Percentiles rank a stretch among this genome's conserved stretches.
phyloP scores from a whole-genome alignment of 768 basidiomycete genomes.

The Tricholoma terreum region DNA sequence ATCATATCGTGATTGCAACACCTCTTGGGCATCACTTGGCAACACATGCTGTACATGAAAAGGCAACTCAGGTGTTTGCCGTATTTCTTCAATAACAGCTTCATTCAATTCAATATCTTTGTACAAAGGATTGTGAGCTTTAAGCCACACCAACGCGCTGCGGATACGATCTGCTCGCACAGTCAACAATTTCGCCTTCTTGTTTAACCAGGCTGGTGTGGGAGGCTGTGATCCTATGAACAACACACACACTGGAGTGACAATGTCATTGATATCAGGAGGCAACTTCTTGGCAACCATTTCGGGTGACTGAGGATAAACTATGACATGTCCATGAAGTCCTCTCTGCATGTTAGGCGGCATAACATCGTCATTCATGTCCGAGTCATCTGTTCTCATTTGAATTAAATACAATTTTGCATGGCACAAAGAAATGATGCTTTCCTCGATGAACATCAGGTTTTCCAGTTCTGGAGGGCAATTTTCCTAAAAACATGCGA shows the following conservation, averaged over 20 bases:
- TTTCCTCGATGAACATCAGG: not conserved
- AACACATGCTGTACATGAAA: conserved; percentile 6
- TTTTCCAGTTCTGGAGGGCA: not conserved
- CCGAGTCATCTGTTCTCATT: not conserved
- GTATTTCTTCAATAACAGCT: not conserved
- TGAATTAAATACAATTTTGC: not conserved
- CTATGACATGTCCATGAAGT: not conserved
- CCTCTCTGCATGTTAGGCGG: not conserved
- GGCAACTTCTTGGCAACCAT: not conserved
- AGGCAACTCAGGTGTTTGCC: not conserved
- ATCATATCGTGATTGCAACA: not conserved
- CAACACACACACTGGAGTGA: not conserved
- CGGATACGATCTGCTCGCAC: not conserved
- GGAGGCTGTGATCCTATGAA: not conserved
- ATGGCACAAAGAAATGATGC: not conserved
- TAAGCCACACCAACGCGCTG: not conserved
- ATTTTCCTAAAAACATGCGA: not conserved
- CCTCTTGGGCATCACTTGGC: not conserved
- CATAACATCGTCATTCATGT: not conserved
- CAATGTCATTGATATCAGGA: not conserved
- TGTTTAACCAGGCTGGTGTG: not conserved
- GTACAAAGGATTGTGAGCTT: not conserved
- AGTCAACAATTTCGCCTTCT: not conserved
- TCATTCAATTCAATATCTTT: not conserved
- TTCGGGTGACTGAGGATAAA: not conserved